Evolutionary conservation across 371 early-diverging fungal genomes (phyloP).

Genomic region (Mucor saturninus): DNA sequence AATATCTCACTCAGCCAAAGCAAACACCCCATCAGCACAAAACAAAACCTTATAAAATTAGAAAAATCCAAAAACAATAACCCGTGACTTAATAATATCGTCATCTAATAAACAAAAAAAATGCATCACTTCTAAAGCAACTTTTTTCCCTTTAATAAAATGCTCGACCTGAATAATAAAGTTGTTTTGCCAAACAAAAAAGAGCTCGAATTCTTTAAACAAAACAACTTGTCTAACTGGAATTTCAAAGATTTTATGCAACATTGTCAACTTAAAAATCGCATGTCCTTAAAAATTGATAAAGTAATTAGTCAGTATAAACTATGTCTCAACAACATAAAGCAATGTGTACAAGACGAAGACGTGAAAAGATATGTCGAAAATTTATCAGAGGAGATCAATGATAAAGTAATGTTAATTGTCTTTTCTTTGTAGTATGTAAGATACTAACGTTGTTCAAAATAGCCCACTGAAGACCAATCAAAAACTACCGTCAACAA

Average conservation of each 20-base stretch:
- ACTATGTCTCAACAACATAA: slow-evolving; percentile 21
- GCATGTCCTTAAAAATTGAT: slow-evolving; percentile 20
- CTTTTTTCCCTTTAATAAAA: slow-evolving; percentile 15
- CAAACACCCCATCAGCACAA: slow-evolving; percentile 19
- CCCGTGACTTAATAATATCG: slow-evolving; percentile 8
- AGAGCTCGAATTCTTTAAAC: slow-evolving; percentile 19
- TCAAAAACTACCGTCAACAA: slow-evolving; percentile 16
- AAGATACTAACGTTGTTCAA: slow-evolving; percentile 22
- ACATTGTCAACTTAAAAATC: slow-evolving; percentile 23
- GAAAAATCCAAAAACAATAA: slow-evolving; percentile 7
- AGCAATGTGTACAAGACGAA: slow-evolving; percentile 15
- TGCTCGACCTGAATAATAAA: slow-evolving; percentile 24
- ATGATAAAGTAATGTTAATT: too few relatives aligned
- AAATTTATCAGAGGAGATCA: slow-evolving; percentile 16
- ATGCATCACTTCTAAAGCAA: slow-evolving; percentile 18
- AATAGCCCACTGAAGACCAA: slow-evolving; percentile 20
- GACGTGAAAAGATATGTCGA: slow-evolving; percentile 19
- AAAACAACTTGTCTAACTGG: slow-evolving; percentile 22
- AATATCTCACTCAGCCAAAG: slow-evolving; percentile 20
- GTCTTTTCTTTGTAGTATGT: slow-evolving; percentile 22
- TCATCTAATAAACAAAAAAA: slow-evolving; percentile 17
- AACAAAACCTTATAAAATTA: slow-evolving; percentile 8
- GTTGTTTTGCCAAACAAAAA: slow-evolving; percentile 21
- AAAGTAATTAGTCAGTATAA: slow-evolving; percentile 22
- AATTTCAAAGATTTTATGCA: slow-evolving; percentile 19